phyloP scores from a whole-genome alignment of 352 stramenopile species.

The Phytophthora sp. region DNA sequence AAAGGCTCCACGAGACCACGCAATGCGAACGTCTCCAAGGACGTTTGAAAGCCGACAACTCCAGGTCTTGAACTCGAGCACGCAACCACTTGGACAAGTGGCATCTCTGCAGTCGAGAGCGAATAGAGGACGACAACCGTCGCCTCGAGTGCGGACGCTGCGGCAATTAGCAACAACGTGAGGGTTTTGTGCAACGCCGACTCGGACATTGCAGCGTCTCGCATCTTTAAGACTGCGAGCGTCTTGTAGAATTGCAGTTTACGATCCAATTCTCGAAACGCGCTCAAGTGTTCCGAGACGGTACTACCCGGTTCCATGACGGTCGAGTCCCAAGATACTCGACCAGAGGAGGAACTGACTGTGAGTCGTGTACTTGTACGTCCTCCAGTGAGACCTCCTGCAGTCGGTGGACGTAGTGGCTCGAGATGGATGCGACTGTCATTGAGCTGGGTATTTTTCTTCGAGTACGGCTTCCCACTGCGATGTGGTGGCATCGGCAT shows the following conservation, averaged over 20 bases:
- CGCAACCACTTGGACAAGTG: conserved; percentile 52
- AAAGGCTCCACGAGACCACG: conserved; percentile 45
- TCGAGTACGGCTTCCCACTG: conserved; percentile 45
- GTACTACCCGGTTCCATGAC: conserved; percentile 45
- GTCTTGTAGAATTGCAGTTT: conserved; percentile 70
- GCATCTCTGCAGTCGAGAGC: conserved; percentile 39
- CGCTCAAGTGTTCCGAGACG: conserved; percentile 42
- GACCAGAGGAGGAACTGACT: conserved; percentile 48
- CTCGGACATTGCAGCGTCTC: conserved; percentile 48
- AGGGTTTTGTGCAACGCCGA: conserved; percentile 54
- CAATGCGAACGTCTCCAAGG: conserved; percentile 57
- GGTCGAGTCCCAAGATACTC: conserved; percentile 51
- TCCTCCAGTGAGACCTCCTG: conserved; percentile 10
- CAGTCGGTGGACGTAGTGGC: conserved; percentile 55
- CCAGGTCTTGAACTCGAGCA: conserved; percentile 48
- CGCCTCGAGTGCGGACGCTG: conserved; percentile 45
- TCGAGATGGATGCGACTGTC: conserved; percentile 72
- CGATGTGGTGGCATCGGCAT: conserved; percentile 66
- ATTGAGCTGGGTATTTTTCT: conserved; percentile 57
- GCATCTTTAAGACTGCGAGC: conserved; percentile 56
- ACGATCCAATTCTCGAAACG: conserved; percentile 44
- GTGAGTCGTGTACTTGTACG: conserved; percentile 32
- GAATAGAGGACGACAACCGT: conserved; percentile 67
- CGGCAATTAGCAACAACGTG: conserved; percentile 47
- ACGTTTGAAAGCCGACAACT: conserved; percentile 55